Evolutionary conservation across 805 yeast genomes (phyloP).

Genomic region (Pichia manshurica): DNA sequence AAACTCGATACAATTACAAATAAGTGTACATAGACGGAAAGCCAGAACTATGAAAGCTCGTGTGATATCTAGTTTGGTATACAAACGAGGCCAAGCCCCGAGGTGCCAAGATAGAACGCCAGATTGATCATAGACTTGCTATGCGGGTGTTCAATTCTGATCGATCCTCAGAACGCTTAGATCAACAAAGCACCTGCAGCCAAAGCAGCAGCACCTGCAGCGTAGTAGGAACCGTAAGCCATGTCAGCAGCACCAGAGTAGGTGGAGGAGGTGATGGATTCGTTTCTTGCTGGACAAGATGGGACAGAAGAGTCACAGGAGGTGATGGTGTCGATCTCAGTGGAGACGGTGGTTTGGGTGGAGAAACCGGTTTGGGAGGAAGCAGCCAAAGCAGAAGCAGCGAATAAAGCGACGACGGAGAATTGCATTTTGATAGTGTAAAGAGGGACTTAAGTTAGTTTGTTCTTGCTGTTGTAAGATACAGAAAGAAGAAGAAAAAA

Average conservation of each 20-base stretch:
- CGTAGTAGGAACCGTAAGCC: slow-evolving; percentile 24
- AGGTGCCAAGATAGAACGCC: too few species aligned
- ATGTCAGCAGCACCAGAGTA: slow-evolving; percentile 15
- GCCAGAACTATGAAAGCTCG: too few species aligned
- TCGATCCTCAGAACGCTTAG: slow-evolving; percentile 16
- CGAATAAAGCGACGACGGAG: slow-evolving; percentile 35
- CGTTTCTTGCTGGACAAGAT: slow-evolving; percentile 29
- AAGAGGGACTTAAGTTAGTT: slow-evolving; percentile 23
- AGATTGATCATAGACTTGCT: too few species aligned
- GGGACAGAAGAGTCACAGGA: slow-evolving; percentile 35
- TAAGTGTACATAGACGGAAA: too few species aligned
- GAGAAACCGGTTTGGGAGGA: slow-evolving; percentile 16
- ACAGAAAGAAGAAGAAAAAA: neutral
- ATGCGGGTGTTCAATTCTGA: too few species aligned
- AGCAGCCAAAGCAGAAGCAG: slow-evolving; percentile 32
- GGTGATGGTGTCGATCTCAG: slow-evolving; percentile 36
- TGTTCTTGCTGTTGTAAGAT: slow-evolving; percentile 5
- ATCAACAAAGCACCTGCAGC: slow-evolving; percentile 34
- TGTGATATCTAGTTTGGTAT: too few species aligned
- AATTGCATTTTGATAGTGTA: slow-evolving; percentile 38
- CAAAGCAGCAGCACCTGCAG: slow-evolving; percentile 32
- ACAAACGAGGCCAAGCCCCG: too few species aligned
- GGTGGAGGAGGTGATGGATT: slow-evolving; percentile 32
- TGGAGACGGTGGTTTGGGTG: slow-evolving; percentile 33
- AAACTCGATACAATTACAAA: too few species aligned